Evolutionary conservation across 2,329 filamentous ascomycete genomes (phyloP), one percentile per base, ranked within the genome.

Genomic region (Fusarium pseudonygamai): DNA sequence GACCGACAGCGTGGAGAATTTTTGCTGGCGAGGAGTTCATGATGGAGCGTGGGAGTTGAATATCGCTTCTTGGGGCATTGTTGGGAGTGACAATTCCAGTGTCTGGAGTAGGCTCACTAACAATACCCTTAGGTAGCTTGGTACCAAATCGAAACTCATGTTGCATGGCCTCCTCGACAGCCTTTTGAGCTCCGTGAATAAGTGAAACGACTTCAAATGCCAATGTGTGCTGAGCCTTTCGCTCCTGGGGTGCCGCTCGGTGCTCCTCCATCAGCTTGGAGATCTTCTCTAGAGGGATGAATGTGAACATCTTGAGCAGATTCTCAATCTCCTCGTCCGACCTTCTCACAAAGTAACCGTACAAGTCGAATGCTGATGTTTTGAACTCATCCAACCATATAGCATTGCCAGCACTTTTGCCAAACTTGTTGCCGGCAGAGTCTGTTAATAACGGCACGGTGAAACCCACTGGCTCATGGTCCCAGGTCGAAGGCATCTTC

Each of bases 321-420:
- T 87, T 88, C 81, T 95, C 93, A 8, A 98, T 90, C 60, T 97
- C 93, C 15, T 89, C 88, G 79, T 99, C 96, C 2, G 95, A 86
- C 0, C 93, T 92, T 57, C 94, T 90, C 72, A 98, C 87, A 77
- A 98, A 96, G 85, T 96, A 98, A 80, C 95, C 87, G 80, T 98
- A 98, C 3, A 98, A 86, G 65, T 98, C 94, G 78, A 96, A 98
- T 0, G 91, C 85, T 36, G 88, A 91, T 4, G 96, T 97, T 88
- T 94, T 89, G 77, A 92, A 91, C 60, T 87, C 87, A 80, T 98
- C 94, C 7, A 99, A 88, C 96, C 96, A 99, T 40, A 99, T 84
- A 6, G 96, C 95, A 80, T 98, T 98, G 32, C 95, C 96, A 5
- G 94, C 93, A 71, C 92, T 97, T 85, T 99, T 99, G 58, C 96